These are phyloP conservation scores for Aspergillus sp. DNA, from an alignment of 2,329 filamentous ascomycete species.

Conservation along the genomic window DNA sequence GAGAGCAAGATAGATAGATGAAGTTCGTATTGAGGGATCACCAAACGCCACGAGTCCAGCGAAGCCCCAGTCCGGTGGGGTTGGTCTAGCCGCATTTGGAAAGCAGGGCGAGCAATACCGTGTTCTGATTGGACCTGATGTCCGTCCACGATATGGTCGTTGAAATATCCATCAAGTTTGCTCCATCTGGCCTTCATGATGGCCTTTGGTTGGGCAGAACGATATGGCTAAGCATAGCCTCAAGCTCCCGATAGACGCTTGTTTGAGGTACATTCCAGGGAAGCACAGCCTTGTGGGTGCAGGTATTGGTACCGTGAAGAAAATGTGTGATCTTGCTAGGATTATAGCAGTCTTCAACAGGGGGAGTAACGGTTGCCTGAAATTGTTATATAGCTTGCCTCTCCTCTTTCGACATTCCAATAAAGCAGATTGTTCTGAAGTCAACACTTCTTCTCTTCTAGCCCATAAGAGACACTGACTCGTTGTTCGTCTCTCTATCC, in stretches of 20 bases:
- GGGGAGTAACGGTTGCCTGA: background rate
- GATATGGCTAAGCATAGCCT: background rate
- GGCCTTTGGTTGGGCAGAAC: background rate
- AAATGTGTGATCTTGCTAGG: background rate
- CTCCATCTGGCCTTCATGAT: background rate
- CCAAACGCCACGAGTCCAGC: background rate
- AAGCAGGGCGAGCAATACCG: constrained; percentile 5
- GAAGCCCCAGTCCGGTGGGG: background rate
- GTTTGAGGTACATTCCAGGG: background rate
- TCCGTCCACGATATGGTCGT: background rate
- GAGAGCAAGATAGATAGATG: background rate
- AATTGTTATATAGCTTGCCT: background rate
- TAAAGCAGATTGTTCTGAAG: background rate
- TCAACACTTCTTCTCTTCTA: background rate
- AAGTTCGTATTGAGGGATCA: background rate
- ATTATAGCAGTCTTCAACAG: background rate
- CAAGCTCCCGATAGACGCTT: background rate
- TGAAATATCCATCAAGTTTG: background rate
- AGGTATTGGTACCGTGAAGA: background rate
- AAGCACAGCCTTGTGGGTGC: constrained; percentile 1
- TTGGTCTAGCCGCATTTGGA: background rate
- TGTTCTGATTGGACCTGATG: background rate
- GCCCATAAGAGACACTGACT: background rate
- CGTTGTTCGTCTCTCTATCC: background rate
- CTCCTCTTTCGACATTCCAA: background rate